Evolutionary conservation across 441 rosid genomes (phyloP).

Genomic region (Omphalea diandra): DNA sequence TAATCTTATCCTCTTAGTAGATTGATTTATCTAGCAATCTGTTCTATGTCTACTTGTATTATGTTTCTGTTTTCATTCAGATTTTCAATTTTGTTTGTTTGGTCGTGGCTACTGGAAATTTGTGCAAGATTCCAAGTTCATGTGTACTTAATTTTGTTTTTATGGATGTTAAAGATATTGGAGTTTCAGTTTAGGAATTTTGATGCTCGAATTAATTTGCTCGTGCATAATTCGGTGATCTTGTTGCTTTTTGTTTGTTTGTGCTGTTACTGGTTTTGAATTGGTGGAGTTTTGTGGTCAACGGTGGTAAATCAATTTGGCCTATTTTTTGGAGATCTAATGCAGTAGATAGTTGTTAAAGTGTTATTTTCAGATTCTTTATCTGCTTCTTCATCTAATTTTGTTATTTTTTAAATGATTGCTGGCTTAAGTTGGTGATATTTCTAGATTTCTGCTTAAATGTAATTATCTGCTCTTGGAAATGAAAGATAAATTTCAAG

Average conservation of each 20-base stretch:
- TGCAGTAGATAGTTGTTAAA: not conserved
- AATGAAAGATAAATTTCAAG: too few relatives aligned
- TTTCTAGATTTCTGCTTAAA: not conserved
- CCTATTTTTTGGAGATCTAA: constrained; percentile 8
- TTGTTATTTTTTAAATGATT: not conserved
- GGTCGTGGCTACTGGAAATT: not conserved
- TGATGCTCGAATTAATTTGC: not conserved
- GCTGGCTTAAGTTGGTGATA: not conserved
- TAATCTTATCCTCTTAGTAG: not conserved
- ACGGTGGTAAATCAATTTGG: not conserved
- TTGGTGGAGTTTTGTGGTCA: constrained; percentile 3
- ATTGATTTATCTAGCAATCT: not conserved
- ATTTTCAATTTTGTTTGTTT: not conserved
- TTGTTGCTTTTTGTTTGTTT: not conserved
- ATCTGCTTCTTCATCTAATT: not conserved
- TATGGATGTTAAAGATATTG: not conserved
- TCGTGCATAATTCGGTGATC: not conserved
- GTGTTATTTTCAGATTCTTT: too few relatives aligned
- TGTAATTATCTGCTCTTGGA: too few relatives aligned
- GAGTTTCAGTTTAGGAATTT: not conserved
- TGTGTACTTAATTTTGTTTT: not conserved
- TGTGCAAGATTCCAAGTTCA: not conserved
- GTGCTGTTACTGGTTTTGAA: not conserved
- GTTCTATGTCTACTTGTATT: not conserved
- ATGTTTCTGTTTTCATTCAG: not conserved